Evolutionary conservation across 345 rosid genomes (phyloP).

Genomic region (Bruguiera parviflora): DNA sequence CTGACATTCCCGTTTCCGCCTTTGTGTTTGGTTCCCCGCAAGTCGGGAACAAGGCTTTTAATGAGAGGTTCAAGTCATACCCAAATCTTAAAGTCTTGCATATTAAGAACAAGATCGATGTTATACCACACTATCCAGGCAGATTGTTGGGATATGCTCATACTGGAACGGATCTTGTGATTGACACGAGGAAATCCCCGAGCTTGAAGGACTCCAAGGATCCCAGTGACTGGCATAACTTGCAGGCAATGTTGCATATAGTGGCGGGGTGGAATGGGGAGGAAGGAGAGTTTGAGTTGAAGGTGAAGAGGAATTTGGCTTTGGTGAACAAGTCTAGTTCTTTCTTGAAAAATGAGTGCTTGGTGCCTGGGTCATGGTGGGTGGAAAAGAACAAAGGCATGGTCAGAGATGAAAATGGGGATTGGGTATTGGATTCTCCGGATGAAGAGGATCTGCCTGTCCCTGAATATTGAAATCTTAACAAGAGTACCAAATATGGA

Average conservation of each 20-base stretch:
- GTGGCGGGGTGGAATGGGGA: conserved; percentile 88
- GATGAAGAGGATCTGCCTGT: conserved; percentile 65
- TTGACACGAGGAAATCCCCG: conserved; percentile 72
- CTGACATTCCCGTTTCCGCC: conserved; percentile 61
- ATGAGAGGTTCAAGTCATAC: conserved; percentile 34
- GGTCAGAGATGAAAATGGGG: conserved; percentile 50
- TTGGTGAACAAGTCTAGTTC: conserved; percentile 76
- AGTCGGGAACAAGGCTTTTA: conserved; percentile 68
- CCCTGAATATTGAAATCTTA: conserved; percentile 39
- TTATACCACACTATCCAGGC: conserved; percentile 71
- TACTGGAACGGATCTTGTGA: conserved; percentile 47
- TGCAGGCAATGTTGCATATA: conserved; percentile 76
- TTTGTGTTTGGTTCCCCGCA: conserved; percentile 75
- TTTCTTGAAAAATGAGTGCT: conserved; percentile 61
- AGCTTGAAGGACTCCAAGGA: conserved; percentile 59
- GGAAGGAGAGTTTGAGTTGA: conserved; percentile 51
- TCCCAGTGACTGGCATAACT: conserved; percentile 85
- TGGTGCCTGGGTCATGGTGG: conserved; percentile 88
- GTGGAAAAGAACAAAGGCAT: conserved; percentile 86
- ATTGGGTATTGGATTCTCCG: conserved; percentile 51
- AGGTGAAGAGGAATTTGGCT: conserved; percentile 78
- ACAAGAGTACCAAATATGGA: background rate
- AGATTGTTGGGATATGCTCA: conserved; percentile 50
- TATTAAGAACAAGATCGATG: conserved; percentile 60
- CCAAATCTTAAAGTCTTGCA: conserved; percentile 60